Conservation (phyloP, 768 basidiomycete species). For the Boletus sensibilis region DNA sequence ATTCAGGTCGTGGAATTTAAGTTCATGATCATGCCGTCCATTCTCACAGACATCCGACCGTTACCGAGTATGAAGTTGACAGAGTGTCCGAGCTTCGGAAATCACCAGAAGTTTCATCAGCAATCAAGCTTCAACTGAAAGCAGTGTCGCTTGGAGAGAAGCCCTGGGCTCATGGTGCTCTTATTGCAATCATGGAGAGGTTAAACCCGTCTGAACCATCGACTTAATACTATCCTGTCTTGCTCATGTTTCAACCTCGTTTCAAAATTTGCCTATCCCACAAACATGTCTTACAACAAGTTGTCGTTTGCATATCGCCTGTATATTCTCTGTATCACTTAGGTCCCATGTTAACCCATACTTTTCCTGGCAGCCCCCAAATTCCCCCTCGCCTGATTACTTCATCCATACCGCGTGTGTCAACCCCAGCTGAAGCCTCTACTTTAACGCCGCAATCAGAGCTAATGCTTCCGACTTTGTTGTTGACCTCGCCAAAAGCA, state of each 20-base stretch:
- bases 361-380: conserved; percentile 64
- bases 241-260: background rate
- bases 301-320: background rate
- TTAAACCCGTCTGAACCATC: conserved; percentile 13
- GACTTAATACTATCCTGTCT: background rate
- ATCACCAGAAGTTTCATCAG: conserved; percentile 19
- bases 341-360: conserved; percentile 42
- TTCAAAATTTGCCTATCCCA: background rate
- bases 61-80: conserved; percentile 19
- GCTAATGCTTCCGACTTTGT: conserved; percentile 9
- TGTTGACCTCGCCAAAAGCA: conserved; percentile 49
- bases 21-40: background rate
- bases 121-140: conserved; percentile 24
- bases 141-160: conserved; percentile 25
- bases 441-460: conserved; percentile 26
- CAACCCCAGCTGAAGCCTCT: conserved; percentile 41
- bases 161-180: conserved; percentile 24
- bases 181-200: conserved; percentile 26
- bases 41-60: conserved; percentile 13
- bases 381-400: conserved; percentile 69
- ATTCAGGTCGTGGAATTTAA: background rate
- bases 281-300: background rate
- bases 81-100: conserved; percentile 22
- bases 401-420: conserved; percentile 62
- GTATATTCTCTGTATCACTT: conserved; percentile 8